Percentiles rank a stretch among this genome's conserved stretches.
Evolutionary conservation across 352 stramenopile genomes (phyloP).

Genomic region (Phytophthora tentaculata): DNA sequence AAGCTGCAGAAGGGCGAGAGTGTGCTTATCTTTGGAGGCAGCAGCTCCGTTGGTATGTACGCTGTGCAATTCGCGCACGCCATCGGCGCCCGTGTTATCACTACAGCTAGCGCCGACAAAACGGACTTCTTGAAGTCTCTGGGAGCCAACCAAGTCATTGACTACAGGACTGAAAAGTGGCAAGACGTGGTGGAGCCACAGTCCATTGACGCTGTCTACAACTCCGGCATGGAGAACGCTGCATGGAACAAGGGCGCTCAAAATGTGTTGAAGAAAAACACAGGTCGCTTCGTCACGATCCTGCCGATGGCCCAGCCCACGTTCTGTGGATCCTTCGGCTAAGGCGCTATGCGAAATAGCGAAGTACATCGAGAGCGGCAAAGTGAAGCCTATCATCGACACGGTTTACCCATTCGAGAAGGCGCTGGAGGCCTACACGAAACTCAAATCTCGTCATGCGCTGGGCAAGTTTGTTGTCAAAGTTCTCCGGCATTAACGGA

Average conservation of each 20-base stretch:
- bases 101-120: constrained; percentile 8
- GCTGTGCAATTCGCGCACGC: neutral
- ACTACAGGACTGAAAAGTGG: constrained; percentile 59
- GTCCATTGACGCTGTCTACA: constrained; percentile 39
- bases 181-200: constrained; percentile 33
- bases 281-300: neutral
- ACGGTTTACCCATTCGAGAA: constrained; percentile 59
- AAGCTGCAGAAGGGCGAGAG: constrained; percentile 1
- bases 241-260: neutral
- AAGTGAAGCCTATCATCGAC: constrained; percentile 48
- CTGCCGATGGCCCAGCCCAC: constrained; percentile 2
- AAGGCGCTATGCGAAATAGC: constrained; percentile 32
- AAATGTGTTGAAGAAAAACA: neutral
- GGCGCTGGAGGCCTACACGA: constrained; percentile 45
- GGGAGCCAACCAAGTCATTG: constrained; percentile 57
- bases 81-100: neutral
- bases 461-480: constrained; percentile 65
- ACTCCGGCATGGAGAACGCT: constrained; percentile 29
- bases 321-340: neutral
- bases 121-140: constrained; percentile 47
- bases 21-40: neutral
- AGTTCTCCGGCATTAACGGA: neutral
- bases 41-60: neutral
- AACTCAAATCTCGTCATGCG: constrained; percentile 54
- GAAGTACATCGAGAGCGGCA: constrained; percentile 46